Conservation (phyloP, 2,329 filamentous ascomycete species). For the Dactylellina drechsleri region DNA sequence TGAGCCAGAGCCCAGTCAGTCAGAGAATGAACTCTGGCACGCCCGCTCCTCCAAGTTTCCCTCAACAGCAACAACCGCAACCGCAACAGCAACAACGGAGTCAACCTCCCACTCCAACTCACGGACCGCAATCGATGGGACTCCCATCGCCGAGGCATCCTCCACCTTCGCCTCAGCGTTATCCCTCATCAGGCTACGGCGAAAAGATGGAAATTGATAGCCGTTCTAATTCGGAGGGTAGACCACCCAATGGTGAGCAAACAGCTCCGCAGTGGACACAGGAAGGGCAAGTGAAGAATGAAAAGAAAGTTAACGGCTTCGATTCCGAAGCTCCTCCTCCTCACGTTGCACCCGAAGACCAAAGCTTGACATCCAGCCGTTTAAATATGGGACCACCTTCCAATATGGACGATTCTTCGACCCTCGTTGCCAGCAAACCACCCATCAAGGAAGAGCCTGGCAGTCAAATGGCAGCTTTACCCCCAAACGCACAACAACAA, state of each 20-base stretch:
- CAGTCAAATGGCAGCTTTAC: conserved; percentile 33
- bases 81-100: conserved; percentile 20
- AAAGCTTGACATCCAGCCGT: conserved; percentile 43
- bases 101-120: conserved; percentile 42
- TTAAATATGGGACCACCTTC: conserved; percentile 54
- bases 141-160: conserved; percentile 44
- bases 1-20: conserved; percentile 42
- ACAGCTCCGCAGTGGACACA: conserved; percentile 46
- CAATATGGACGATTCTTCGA: conserved; percentile 33
- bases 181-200: conserved; percentile 28
- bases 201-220: conserved; percentile 53
- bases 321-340: conserved; percentile 33
- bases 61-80: conserved; percentile 10
- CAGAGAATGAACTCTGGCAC: conserved; percentile 47
- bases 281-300: conserved; percentile 45
- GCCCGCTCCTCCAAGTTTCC: conserved; percentile 27
- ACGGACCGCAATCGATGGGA: conserved; percentile 31
- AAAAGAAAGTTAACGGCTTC: conserved; percentile 51
- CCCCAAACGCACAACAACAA: conserved; percentile 28
- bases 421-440: conserved; percentile 23
- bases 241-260: conserved; percentile 39
- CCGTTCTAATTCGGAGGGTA: conserved; percentile 40
- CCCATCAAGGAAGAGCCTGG: conserved; percentile 47
- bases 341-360: conserved; percentile 33
- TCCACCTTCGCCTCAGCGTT: conserved; percentile 47